phyloP scores from a whole-genome alignment of 2,329 filamentous ascomycete species.

The Paecilomyces sp. region DNA sequence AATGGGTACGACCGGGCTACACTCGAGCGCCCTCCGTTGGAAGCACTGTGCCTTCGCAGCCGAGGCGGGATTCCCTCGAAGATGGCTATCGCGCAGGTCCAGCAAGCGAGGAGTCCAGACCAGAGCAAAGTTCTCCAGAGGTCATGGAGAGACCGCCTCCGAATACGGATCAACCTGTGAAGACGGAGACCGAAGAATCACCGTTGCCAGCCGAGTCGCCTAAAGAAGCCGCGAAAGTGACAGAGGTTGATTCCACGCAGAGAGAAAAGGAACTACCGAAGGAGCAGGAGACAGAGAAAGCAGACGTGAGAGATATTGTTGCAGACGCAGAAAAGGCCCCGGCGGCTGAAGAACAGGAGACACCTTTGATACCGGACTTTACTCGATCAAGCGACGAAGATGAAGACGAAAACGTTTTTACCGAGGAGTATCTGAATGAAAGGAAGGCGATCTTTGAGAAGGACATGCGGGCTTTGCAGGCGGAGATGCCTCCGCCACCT shows the following conservation, averaged over 20 bases:
- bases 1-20: constrained; percentile 33
- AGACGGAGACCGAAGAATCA: background rate
- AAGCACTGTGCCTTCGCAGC: constrained; percentile 7
- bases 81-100: constrained; percentile 16
- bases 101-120: constrained; percentile 11
- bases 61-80: constrained; percentile 26
- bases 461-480: constrained; percentile 35
- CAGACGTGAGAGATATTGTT: constrained; percentile 1
- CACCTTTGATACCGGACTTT: constrained; percentile 25
- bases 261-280: background rate
- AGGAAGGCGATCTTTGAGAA: constrained; percentile 38
- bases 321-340: constrained; percentile 1
- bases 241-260: background rate
- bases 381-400: constrained; percentile 34
- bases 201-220: background rate
- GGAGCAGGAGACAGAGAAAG: background rate
- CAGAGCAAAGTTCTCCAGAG: constrained; percentile 6
- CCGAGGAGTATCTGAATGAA: constrained; percentile 41
- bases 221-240: background rate
- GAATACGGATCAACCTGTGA: background rate
- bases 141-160: background rate
- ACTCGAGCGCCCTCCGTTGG: constrained; percentile 15
- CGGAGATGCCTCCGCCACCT: constrained; percentile 35
- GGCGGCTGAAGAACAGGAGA: constrained; percentile 5
- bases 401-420: constrained; percentile 39